Evolutionary conservation across 1,139 yeast genomes (phyloP), one percentile per base, ranked within the genome.

Genomic region (Magnusiomyces suaveolens): DNA sequence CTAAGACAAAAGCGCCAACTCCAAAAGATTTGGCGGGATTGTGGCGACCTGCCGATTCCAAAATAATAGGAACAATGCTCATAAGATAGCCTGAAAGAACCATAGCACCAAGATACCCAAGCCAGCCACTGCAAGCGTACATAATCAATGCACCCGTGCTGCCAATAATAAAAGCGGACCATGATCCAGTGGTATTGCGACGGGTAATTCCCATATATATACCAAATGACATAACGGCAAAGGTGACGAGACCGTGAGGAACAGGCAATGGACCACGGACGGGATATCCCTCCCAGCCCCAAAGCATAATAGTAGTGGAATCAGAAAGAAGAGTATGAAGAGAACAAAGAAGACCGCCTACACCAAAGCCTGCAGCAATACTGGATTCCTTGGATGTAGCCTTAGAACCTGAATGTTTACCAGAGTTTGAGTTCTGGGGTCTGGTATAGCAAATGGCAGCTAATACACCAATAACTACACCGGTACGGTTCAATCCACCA

Each of bases 231-330:
- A 86, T 76, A 2, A 81, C 78, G 4, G 74, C 70, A 58, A 88
- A 75, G 39, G 88, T 81, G 26, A 85, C 65, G 16, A 84, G 77
- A 50, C 95, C 95, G 65, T 94, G 95, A 39, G 96, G 95, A 58
- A 90, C 82, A 14, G 96, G 89, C 38, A 87, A 75, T 14, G 97
- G 97, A 0, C 97, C 97, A 12, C 75, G 73, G 20, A 87, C 74
- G 50, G 96, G 96, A 67, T 77, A 92, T 0, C 98, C 98, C 60
- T 84, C 87, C 97, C 97, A 92, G 16, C 83, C 82, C 97, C 97
- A 92, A 52, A 84, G 75, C 20, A 87, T 84, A 54, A 90, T 76
- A 4, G 95, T 87, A 2, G 95, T 83, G 0, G 96, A 79, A 66
- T 92, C 98, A 23, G 87, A 79, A 53, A 90, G 71, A 72, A 83